Evolutionary conservation across 768 basidiomycete genomes (phyloP).

Genomic region (Serendipita sp.): DNA sequence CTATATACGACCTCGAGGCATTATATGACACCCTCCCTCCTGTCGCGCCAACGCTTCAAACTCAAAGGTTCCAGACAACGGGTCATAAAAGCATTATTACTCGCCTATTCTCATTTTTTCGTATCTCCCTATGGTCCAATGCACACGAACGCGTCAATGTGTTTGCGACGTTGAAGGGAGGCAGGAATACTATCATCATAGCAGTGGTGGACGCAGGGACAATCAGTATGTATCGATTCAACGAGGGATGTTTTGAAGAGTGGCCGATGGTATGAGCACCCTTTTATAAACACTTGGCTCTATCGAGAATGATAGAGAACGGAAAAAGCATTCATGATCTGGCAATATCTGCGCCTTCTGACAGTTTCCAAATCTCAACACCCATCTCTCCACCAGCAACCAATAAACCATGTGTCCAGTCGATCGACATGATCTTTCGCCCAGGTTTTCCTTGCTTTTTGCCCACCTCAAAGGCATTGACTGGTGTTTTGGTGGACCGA

Average conservation of each 20-base stretch:
- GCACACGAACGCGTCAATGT: constrained; percentile 32
- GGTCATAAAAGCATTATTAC: background rate
- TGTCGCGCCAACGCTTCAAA: constrained; percentile 36
- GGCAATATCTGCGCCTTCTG: constrained; percentile 16
- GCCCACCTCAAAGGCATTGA: constrained; percentile 41
- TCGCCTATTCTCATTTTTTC: background rate
- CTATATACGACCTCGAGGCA: constrained; percentile 55
- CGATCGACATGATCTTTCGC: constrained; percentile 43
- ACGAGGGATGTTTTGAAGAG: constrained; percentile 70
- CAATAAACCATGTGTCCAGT: constrained; percentile 41
- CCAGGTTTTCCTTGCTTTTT: constrained; percentile 28
- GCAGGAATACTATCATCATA: constrained; percentile 68
- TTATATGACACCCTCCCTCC: constrained; percentile 56
- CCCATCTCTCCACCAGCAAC: constrained; percentile 51
- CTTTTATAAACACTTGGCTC: background rate
- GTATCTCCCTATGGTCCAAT: background rate
- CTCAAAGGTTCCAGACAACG: background rate
- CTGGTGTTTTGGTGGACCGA: constrained; percentile 45
- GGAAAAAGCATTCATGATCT: background rate
- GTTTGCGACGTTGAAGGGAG: constrained; percentile 66
- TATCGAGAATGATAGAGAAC: background rate
- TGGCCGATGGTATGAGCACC: constrained; percentile 43
- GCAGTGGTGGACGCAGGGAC: constrained; percentile 81
- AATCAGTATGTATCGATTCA: constrained; percentile 77
- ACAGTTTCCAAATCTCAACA: constrained; percentile 45